Evolutionary conservation across 768 basidiomycete genomes (phyloP).

Genomic region (Lentinula boryana): DNA sequence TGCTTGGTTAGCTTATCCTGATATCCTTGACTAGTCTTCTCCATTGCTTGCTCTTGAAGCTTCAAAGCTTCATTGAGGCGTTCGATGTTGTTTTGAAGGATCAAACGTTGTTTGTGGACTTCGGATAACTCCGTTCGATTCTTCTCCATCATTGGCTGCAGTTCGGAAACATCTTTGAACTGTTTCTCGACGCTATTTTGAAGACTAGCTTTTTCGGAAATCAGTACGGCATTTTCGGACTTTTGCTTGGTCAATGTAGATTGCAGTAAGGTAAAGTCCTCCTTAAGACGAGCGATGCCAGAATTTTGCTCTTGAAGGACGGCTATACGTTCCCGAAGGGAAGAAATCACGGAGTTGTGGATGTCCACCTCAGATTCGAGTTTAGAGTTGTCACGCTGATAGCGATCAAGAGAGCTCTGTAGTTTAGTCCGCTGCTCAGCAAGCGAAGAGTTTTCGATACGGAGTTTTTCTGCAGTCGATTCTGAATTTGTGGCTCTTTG

Average conservation of each 20-base stretch:
- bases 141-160: not conserved
- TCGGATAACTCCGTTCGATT: not conserved
- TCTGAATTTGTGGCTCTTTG: slow-evolving; percentile 15
- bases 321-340: slow-evolving; percentile 1
- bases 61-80: not conserved
- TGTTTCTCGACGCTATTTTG: not conserved
- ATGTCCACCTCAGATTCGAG: not conserved
- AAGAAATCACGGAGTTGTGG: not conserved
- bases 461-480: slow-evolving; percentile 19
- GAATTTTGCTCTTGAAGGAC: not conserved
- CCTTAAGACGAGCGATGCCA: not conserved
- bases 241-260: slow-evolving; percentile 18
- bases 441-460: not conserved
- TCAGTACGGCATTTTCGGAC: slow-evolving; percentile 7
- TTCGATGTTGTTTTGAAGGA: not conserved
- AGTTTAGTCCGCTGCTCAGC: not conserved
- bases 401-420: not conserved
- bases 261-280: not conserved
- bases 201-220: not conserved
- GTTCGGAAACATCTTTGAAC: not conserved
- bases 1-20: slow-evolving; percentile 13
- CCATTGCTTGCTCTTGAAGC: not conserved
- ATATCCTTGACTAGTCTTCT: not conserved
- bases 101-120: not conserved
- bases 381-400: not conserved